Evolutionary conservation across 2,329 filamentous ascomycete genomes (phyloP), one percentile per base, ranked within the genome.

Genomic region (Colletotrichum gigasporum): DNA sequence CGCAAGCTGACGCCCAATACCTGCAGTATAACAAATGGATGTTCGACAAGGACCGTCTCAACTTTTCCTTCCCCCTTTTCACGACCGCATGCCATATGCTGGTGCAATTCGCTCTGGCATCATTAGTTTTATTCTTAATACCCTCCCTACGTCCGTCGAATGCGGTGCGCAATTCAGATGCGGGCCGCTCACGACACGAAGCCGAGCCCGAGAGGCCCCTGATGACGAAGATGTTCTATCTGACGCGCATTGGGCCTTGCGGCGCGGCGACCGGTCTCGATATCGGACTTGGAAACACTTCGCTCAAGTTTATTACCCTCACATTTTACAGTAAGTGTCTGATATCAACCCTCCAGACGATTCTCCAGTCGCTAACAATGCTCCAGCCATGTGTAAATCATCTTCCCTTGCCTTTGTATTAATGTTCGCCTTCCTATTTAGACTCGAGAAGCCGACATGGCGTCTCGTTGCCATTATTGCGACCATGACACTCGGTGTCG

Each of bases 1-100:
- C 41, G 14, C 22, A n/a, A 41, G 44, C 70, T 75, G 56, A 73
- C 74, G 72, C 66, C 75, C 69, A 12, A 24, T 20, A 44, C 30
- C n/a, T 30, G 51, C 69, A 96, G 91, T 99, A 98, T 84, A 99
- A 99, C 85, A 98, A 97, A 82, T 98, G 96, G 96, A 98, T 99
- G 95, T 98, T 99, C 80, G 92, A 92, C 72, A 86, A 90, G 66
- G 86, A 91, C 69, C 88, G 91, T 69, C 87, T 96, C 70, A 91
- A 97, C 78, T 99, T 99, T 76, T 90, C 92, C 53, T 98, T 96
- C 73, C 96, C 96, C 37, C 86, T 99, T 51, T 98, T 98, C 78
- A 97, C 94, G 10, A 99, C 96, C 3, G 92, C 93, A 68, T 83
- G 96, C 76, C 96, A 99, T 80, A 98, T 98, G 94, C 81, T 94